Evolutionary conservation across 176 grass and related monocot genomes (phyloP), one percentile per base, ranked within the genome.

Genomic region (Musa itinerans): DNA sequence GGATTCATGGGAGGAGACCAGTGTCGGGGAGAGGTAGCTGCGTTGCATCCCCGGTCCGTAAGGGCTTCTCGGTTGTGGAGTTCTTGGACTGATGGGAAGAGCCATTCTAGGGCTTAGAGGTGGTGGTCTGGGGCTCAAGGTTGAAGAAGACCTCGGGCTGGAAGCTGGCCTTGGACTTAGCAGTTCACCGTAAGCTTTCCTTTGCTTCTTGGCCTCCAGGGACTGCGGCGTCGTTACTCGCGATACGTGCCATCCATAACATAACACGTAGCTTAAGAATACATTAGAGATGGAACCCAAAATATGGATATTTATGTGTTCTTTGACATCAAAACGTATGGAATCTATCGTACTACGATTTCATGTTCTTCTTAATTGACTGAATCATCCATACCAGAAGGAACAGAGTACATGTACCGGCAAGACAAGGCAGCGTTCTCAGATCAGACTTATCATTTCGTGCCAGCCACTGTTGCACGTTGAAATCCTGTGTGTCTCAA

Each of bases 151-250:
- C 51, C 72, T 76, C 56, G 75, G 73, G 29, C 80, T 84, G 52
- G 69, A 70, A 17, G 73, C 34, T 0, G 72, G 69, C 56, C 85
- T 81, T 25, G 80, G 87, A 53, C 89, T 84, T 1, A 88, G 87
- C 67, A 91, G 84, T 20, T 90, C 93, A 43, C 83, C 81, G 73
- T 85, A 96, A 64, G 21, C 76, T 86, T 90, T 96, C 72, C 93
- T 84, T 66, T 96, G 76, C 83, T 92, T 96, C 85, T 92, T 92
- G 70, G 93, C 81, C 81, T 96, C 93, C 68, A 92, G 81, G 1
- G 93, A 90, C 57, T 90, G 87, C 12, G 11, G 51, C 15, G 14
- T 14, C 2, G 8, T 34, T 2, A 29, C 17, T 13, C 66, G 26
- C 1, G 14, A 17, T 19, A n/a, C 66, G 66, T 69, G 66, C 15